These are phyloP conservation scores for Tagetes erecta DNA, from an alignment of 129 eudicot species.

Conservation along the genomic window DNA sequence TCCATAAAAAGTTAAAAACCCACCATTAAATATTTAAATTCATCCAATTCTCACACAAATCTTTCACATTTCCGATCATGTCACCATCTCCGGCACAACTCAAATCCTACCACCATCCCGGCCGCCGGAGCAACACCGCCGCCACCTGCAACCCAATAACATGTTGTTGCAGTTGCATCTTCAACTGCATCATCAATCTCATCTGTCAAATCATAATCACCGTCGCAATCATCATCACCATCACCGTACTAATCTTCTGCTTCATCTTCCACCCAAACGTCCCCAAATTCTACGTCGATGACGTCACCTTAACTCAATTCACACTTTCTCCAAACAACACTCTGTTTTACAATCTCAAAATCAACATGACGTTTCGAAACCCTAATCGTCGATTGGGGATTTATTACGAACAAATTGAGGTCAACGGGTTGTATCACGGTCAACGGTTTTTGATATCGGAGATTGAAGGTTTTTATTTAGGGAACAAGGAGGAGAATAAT, in stretches of 20 bases:
- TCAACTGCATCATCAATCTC: slow-evolving; percentile 54
- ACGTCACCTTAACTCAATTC: slow-evolving; percentile 59
- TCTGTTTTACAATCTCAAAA: slow-evolving; percentile 50
- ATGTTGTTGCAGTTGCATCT: slow-evolving; percentile 61
- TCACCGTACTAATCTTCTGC: slow-evolving; percentile 43
- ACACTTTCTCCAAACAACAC: slow-evolving; percentile 47
- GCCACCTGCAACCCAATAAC: slow-evolving; percentile 51
- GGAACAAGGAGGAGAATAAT: slow-evolving; percentile 29
- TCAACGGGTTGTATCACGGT: slow-evolving; percentile 29
- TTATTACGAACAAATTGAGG: slow-evolving; percentile 57
- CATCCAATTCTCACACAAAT: background rate
- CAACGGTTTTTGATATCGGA: slow-evolving; percentile 13
- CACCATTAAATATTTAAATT: background rate
- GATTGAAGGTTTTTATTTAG: slow-evolving; percentile 27
- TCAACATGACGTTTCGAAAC: slow-evolving; percentile 64
- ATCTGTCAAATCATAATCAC: slow-evolving; percentile 58
- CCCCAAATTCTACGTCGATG: slow-evolving; percentile 56
- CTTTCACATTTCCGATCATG: slow-evolving; percentile 19
- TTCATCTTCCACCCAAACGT: slow-evolving; percentile 67
- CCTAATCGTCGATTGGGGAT: slow-evolving; percentile 68
- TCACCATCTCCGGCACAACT: slow-evolving; percentile 46
- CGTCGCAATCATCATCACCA: slow-evolving; percentile 38
- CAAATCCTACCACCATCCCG: slow-evolving; percentile 49
- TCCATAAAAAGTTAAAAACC: background rate
- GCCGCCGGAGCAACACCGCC: background rate